These are phyloP conservation scores for Ophiostoma tasmaniense DNA, from an alignment of 2,329 filamentous ascomycete genomes.

Conservation along the genomic window DNA sequence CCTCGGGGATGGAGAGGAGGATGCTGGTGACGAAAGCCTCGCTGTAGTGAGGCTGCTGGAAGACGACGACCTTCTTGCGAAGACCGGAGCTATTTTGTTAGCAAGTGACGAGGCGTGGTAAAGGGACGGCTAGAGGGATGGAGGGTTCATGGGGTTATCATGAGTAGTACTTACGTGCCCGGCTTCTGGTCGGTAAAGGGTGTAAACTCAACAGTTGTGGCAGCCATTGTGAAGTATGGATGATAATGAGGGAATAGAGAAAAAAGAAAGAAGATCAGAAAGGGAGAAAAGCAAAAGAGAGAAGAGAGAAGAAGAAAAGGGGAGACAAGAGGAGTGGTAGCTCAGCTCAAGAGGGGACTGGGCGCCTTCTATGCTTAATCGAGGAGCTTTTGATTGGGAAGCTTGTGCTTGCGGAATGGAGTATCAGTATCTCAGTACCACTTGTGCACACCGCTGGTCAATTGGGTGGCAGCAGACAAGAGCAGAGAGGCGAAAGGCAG, in stretches of 20 bases:
- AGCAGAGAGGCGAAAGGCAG: not conserved
- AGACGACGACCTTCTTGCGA: constrained; percentile 97
- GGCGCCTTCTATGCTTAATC: not conserved
- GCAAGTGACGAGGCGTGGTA: constrained; percentile 5
- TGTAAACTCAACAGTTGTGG: constrained; percentile 70
- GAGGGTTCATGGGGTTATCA: not conserved
- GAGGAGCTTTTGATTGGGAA: constrained; percentile 4
- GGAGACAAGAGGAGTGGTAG: not conserved
- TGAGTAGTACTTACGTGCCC: constrained; percentile 74
- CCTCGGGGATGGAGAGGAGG: constrained; percentile 92
- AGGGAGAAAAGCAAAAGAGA: not conserved
- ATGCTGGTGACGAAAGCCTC: constrained; percentile 94
- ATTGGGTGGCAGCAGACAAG: not conserved
- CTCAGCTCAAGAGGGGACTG: constrained; percentile 7
- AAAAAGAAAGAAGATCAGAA: not conserved
- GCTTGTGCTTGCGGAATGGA: not conserved
- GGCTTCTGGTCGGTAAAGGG: constrained; percentile 96
- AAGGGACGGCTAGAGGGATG: not conserved
- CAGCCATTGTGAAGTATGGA: constrained; percentile 45
- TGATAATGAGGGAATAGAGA: not conserved
- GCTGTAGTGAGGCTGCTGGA: constrained; percentile 91
- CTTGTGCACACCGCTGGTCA: constrained; percentile 5
- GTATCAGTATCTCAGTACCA: not conserved
- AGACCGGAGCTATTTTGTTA: constrained; percentile 68
- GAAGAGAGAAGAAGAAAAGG: not conserved